Evolutionary conservation across 345 rosid genomes (phyloP).

Genomic region (Populus ilicifolia): DNA sequence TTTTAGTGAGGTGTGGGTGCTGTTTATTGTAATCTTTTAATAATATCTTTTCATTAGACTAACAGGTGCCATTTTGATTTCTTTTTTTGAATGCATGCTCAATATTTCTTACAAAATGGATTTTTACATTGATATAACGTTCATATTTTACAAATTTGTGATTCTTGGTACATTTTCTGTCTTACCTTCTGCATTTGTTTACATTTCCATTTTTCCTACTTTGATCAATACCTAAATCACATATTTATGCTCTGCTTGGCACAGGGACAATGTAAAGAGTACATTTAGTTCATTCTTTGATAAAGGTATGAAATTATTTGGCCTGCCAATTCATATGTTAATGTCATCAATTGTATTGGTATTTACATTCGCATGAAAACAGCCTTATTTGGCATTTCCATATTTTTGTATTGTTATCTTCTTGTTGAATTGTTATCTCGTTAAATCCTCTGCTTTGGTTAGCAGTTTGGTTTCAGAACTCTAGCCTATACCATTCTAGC

Average conservation of each 20-base stretch:
- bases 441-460: constrained; percentile 31
- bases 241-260: neutral
- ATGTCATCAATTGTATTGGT: neutral
- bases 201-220: too few relatives aligned
- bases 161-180: too few relatives aligned
- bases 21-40: too few relatives aligned
- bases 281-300: constrained; percentile 56
- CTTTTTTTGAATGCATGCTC: too few relatives aligned
- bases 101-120: too few relatives aligned
- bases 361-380: too few relatives aligned
- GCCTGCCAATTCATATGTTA: neutral
- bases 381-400: neutral
- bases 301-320: constrained; percentile 44
- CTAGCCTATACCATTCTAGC: constrained; percentile 78
- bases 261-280: constrained; percentile 60
- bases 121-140: too few relatives aligned
- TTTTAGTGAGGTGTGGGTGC: too few relatives aligned
- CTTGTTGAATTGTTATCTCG: neutral
- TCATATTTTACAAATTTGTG: too few relatives aligned
- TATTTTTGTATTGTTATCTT: neutral
- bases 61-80: too few relatives aligned
- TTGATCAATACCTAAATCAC: neutral
- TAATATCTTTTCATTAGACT: too few relatives aligned
- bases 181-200: too few relatives aligned
- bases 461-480: constrained; percentile 97